phyloP scores from a whole-genome alignment of 208 protist genomes.

The Leishmania amazonensis region DNA sequence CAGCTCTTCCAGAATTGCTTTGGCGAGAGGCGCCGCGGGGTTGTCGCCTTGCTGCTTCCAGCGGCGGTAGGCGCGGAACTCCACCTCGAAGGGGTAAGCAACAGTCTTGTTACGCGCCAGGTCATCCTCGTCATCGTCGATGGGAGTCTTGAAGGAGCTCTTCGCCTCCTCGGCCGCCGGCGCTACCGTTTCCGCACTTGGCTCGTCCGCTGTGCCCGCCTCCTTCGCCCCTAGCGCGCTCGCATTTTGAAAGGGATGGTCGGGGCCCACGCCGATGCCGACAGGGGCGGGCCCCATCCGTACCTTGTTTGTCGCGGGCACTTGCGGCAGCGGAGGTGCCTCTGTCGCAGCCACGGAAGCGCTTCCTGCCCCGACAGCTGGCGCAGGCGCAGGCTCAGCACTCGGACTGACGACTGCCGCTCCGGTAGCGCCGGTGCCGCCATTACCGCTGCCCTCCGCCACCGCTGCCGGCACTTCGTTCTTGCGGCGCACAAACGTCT shows the following conservation, averaged over 20 bases:
- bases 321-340: background rate
- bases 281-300: slow-evolving; percentile 25
- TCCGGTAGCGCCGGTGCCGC: background rate
- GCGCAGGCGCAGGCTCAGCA: background rate
- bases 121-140: slow-evolving; percentile 28
- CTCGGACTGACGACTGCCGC: background rate
- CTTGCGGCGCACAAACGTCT: slow-evolving; percentile 44
- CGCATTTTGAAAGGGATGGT: background rate
- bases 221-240: background rate
- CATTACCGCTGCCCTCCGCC: background rate
- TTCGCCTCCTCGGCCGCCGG: slow-evolving; percentile 16
- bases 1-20: slow-evolving; percentile 84
- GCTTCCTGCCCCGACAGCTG: background rate
- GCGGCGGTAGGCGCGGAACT: slow-evolving; percentile 78
- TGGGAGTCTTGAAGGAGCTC: background rate
- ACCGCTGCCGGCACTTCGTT: slow-evolving; percentile 13
- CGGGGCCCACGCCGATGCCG: slow-evolving; percentile 17
- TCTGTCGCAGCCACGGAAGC: background rate
- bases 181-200: slow-evolving; percentile 5
- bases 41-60: slow-evolving; percentile 82
- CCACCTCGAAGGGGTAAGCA: slow-evolving; percentile 86
- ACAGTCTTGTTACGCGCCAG: slow-evolving; percentile 76
- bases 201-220: background rate
- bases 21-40: slow-evolving; percentile 64
- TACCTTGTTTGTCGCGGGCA: background rate